Evolutionary conservation across 495 filamentous ascomycete species (phyloP).

Genomic region (Aspergillus coremiiformis): DNA sequence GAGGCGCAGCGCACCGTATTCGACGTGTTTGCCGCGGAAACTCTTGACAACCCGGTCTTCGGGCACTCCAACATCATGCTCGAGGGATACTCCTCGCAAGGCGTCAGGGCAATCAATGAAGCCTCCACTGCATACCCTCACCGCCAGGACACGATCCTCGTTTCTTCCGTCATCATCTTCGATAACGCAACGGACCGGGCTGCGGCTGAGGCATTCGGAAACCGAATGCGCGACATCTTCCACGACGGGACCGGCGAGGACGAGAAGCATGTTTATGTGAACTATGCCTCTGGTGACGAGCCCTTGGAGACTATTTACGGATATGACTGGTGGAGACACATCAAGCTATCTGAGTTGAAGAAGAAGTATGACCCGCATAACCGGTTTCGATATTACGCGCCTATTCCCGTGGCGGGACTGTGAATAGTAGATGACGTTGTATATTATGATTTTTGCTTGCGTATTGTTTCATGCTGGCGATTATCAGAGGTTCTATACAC

Average conservation of each 20-base stretch:
- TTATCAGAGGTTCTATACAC: neutral
- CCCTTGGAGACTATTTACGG: conserved; percentile 35
- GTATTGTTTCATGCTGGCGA: neutral
- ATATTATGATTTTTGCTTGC: neutral
- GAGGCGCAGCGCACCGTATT: conserved; percentile 12
- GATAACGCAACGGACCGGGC: conserved; percentile 14
- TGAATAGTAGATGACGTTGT: neutral
- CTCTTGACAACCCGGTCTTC: conserved; percentile 29
- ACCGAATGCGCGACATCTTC: conserved; percentile 14
- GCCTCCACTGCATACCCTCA: conserved; percentile 32
- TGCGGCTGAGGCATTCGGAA: conserved; percentile 13
- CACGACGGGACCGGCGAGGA: conserved; percentile 12
- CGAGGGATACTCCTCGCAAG: conserved; percentile 34
- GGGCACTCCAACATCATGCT: conserved; percentile 22
- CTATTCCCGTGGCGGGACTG: neutral
- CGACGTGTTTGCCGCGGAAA: conserved; percentile 24
- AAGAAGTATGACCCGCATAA: conserved; percentile 72
- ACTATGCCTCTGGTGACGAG: conserved; percentile 44
- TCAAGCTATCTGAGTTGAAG: conserved; percentile 57
- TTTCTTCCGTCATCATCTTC: conserved; percentile 14
- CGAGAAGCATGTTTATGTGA: conserved; percentile 36
- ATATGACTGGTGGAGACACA: conserved; percentile 39
- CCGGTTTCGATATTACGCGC: conserved; percentile 24
- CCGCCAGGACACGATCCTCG: conserved; percentile 22
- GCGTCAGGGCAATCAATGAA: conserved; percentile 17